These are phyloP conservation scores for Fomitopsis serialis DNA, from an alignment of 768 basidiomycete species.

Conservation along the genomic window DNA sequence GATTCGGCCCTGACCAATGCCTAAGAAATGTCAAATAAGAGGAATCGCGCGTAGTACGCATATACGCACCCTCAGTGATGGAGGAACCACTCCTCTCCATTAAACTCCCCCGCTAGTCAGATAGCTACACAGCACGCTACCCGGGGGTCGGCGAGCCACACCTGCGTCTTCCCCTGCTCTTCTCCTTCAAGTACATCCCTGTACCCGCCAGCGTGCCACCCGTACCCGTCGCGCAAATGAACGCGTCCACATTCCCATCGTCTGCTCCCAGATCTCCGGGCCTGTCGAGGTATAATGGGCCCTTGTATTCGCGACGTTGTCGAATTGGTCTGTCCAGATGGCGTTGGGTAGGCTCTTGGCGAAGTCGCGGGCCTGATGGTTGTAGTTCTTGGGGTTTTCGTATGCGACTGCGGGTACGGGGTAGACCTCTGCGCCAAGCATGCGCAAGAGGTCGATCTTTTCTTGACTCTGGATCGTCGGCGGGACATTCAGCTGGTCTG, in stretches of 20 bases:
- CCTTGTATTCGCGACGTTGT: conserved; percentile 87
- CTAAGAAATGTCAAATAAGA: conserved; percentile 31
- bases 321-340: conserved; percentile 98
- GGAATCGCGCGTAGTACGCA: not conserved
- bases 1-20: conserved; percentile 95
- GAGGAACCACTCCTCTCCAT: conserved; percentile 78
- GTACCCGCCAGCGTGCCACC: conserved; percentile 93
- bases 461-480: conserved; percentile 71
- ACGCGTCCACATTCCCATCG: conserved; percentile 77
- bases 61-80: conserved; percentile 76
- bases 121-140: conserved; percentile 85
- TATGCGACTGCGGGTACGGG: conserved; percentile 96
- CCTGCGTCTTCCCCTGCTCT: conserved; percentile 73
- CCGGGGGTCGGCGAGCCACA: conserved; percentile 96
- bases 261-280: conserved; percentile 96
- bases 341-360: conserved; percentile 72
- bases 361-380: conserved; percentile 92
- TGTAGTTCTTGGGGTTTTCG: conserved; percentile 94
- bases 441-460: conserved; percentile 94
- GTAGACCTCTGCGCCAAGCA: conserved; percentile 96
- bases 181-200: conserved; percentile 80
- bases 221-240: conserved; percentile 92
- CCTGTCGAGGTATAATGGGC: conserved; percentile 90
- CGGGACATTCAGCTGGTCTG: not conserved
- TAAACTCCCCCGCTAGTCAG: conserved; percentile 76